A percentile compares a stretch with the other conserved stretches of the same genome.
Evolutionary conservation across 2,329 filamentous ascomycete genomes (phyloP).

Genomic region (Aspergillus tamarii): DNA sequence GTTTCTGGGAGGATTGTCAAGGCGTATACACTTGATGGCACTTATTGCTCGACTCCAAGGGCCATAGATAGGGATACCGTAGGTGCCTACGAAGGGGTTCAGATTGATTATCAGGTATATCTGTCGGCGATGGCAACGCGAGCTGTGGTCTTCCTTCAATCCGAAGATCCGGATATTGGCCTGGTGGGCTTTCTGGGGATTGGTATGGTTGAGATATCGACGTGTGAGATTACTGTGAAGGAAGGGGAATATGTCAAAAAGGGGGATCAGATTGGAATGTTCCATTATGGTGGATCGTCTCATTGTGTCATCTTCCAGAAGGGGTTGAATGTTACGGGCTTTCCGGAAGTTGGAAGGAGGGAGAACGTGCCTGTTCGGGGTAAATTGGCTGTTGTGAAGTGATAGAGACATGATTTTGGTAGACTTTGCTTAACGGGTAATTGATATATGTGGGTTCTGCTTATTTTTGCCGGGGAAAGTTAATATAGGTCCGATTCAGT

Average conservation of each 20-base stretch:
- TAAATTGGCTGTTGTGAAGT: background rate
- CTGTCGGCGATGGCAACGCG: conserved; percentile 66
- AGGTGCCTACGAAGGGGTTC: background rate
- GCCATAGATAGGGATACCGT: background rate
- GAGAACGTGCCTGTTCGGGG: background rate
- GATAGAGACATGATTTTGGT: background rate
- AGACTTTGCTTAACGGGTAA: too few species aligned
- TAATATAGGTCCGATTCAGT: too few species aligned
- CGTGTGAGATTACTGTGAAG: conserved; percentile 68
- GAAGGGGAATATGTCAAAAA: conserved; percentile 66
- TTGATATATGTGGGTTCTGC: too few species aligned
- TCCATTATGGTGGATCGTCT: conserved; percentile 71
- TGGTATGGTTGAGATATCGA: conserved; percentile 73
- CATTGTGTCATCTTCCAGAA: background rate
- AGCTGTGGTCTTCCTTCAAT: conserved; percentile 68
- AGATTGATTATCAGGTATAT: conserved; percentile 52
- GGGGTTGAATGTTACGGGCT: background rate
- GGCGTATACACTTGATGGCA: conserved; percentile 60
- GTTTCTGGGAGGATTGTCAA: conserved; percentile 61
- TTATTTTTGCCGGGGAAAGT: too few species aligned
- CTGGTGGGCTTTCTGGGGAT: conserved; percentile 65
- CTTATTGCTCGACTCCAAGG: conserved; percentile 57
- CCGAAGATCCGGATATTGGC: conserved; percentile 65
- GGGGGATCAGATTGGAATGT: conserved; percentile 72
- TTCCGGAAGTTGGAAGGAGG: background rate